Base-by-base conservation (phyloP, 106 monocot genomes). In the Phalaenopsis aphrodite region DNA sequence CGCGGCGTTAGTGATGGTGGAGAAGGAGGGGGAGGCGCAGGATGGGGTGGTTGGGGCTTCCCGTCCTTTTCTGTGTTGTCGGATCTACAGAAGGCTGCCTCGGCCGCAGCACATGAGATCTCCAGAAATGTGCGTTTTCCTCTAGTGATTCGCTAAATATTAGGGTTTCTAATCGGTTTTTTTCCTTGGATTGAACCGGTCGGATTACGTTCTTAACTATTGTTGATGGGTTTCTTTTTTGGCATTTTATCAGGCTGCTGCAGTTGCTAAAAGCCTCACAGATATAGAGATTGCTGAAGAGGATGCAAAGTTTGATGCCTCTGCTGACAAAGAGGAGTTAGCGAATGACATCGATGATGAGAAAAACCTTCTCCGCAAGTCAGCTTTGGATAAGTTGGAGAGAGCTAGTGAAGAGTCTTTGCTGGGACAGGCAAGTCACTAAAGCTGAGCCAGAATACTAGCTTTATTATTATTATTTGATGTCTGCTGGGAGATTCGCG, bases 41-140 rank as follows among this genome's bases (percentile, higher is more conserved):
- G 92, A 24, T 89, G 95, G 88, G 87, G 93, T 43, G 91, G 93
- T 2, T 93, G 96, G 96, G 93, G 93, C 1, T 80, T 88, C 55
- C 84, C 87, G 42, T 83, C 88, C 8, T 83, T 91, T 38, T 83
- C 93, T 42, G 82, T 96, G 37, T 78, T 93, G 75, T 90, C 93
- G 24, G 93, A 95, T 86, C 85, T 95, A 39, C 88, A 89, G 78
- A 95, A 95, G 83, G 95, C 88, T 15, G 93, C 74, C 18, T 74
- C 74, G 4, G 74, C 74, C 41, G 74, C 74, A 43, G 74, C 93
- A 0, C 92, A 95, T 80, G 95, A 96, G 80, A 93, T 96, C 83
- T 96, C 96, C 36, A 84, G 83, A 30, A 93, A 86, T 81, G 96
- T 96, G 83, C 24, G 66, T 56, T 4, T 36, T 72, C 0, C 4